Evolutionary conservation across 1,284 basidiomycete species (phyloP).

Genomic region (Chalciporus sp.): DNA sequence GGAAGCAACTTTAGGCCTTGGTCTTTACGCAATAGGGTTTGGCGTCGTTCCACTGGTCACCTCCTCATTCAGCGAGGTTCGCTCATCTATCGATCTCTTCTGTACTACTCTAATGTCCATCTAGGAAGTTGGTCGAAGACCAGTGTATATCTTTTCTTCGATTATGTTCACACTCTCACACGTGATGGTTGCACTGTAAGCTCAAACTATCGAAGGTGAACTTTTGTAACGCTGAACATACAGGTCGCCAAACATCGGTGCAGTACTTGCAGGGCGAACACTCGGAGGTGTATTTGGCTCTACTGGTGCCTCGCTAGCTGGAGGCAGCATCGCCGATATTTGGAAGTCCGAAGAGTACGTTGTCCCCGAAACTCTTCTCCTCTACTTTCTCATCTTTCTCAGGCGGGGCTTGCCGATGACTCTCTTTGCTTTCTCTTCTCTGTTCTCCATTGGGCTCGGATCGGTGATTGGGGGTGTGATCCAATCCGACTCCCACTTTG

Average conservation of each 20-base stretch:
- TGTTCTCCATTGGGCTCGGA: conserved; percentile 55
- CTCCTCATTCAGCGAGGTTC: conserved; percentile 48
- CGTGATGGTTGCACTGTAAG: conserved; percentile 44
- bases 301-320: conserved; percentile 61
- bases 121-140: conserved; percentile 49
- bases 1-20: conserved; percentile 40
- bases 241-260: conserved; percentile 32
- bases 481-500: conserved; percentile 47
- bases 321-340: conserved; percentile 60
- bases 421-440: conserved; percentile 47
- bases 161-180: conserved; percentile 41
- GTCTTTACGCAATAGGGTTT: conserved; percentile 48
- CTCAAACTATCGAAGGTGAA: not conserved
- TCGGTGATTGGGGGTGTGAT: conserved; percentile 58
- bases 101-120: not conserved
- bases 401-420: conserved; percentile 63
- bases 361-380: not conserved
- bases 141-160: conserved; percentile 46
- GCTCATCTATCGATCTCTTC: not conserved
- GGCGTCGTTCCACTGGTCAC: conserved; percentile 47
- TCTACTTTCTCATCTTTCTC: not conserved
- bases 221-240: not conserved
- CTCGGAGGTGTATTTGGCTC: conserved; percentile 38
- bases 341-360: conserved; percentile 31
- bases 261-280: conserved; percentile 23